Evolutionary conservation across 1,139 yeast species (phyloP), one percentile per base, ranked within the genome.

Genomic region (Candida tropicalis): DNA sequence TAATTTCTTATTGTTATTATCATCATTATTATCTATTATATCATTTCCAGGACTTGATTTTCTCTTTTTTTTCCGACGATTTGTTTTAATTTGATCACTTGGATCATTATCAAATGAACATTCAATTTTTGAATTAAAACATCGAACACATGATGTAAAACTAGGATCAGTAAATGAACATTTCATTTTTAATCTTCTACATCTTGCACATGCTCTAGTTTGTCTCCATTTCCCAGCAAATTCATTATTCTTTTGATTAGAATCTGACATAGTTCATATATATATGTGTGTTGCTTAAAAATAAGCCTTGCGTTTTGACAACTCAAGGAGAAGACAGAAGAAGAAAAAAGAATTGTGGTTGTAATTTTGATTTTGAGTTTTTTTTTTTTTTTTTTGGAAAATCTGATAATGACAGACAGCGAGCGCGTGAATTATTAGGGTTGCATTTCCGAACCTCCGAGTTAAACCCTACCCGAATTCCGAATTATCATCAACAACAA

Each of bases 191-290:
- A 78, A 63, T 35, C 83, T 56, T 47, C 79, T 77, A 51, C 85
- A 79, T 43, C 84, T 58, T 5, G 82, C 82, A 59, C 85, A 79
- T 1, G 84, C 82, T 42, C 78, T 63, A 20, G 68, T 57, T 47
- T 66, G 75, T 33, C 79, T 54, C 78, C 79, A 75, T 41, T 59
- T 60, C 18, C 51, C 47, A 10, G 70, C 55, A 51, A 69, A 67
- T 3, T 29, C n/a, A 6, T 16, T 31, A 5, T 31, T 9, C 7
- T 18, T 6, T 20, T 20, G 23, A 20, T 20, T 20, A 6, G 23
- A 2, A 6, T 18, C 22, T 18, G 22, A 18, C 7, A 6, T 4
- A 6, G 23, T 20, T 20, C n/a, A n/a, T n/a, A n/a, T n/a, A n/a
- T n/a, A n/a, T n/a, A n/a, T n/a, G n/a, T n/a, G n/a, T n/a, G n/a